Conservation (phyloP, 805 yeast species). For the Candida khao-thaluensis region DNA sequence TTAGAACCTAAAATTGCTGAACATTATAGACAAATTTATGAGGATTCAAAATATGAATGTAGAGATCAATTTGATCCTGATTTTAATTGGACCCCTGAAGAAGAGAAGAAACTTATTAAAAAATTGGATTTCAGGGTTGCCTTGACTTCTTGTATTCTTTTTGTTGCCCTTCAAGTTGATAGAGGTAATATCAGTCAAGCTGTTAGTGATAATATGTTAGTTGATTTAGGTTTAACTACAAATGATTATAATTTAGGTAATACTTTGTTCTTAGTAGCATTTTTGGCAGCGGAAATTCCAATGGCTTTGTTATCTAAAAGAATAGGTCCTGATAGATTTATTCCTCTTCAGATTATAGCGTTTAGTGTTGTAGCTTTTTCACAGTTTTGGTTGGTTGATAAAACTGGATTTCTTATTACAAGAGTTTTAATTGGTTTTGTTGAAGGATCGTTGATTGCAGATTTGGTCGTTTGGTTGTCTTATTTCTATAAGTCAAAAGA, state of each 20-base stretch:
- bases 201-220: conserved; percentile 22
- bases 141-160: conserved; percentile 22
- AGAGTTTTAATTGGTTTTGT: conserved; percentile 28
- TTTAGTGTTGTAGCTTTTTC: conserved; percentile 29
- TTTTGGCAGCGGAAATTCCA: conserved; percentile 49
- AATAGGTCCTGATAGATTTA: conserved; percentile 61
- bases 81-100: conserved; percentile 32
- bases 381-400: conserved; percentile 24
- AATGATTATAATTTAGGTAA: conserved; percentile 42
- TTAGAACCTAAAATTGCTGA: conserved; percentile 31
- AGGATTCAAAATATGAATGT: conserved; percentile 33
- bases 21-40: conserved; percentile 30
- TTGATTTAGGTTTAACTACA: conserved; percentile 34
- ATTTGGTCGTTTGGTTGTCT: conserved; percentile 58
- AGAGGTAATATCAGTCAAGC: conserved; percentile 26
- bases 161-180: conserved; percentile 24
- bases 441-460: conserved; percentile 45
- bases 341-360: conserved; percentile 39
- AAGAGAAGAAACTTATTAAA: conserved; percentile 25
- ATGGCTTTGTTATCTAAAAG: conserved; percentile 61
- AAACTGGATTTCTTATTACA: conserved; percentile 23
- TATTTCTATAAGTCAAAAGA: conserved; percentile 63
- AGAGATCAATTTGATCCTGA: conserved; percentile 33
- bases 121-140: conserved; percentile 23
- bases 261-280: conserved; percentile 41